Evolutionary conservation across 192 early-diverging fungal genomes (phyloP), one percentile per base, ranked within the genome.

Genomic region (Cetraspora pellucida): DNA sequence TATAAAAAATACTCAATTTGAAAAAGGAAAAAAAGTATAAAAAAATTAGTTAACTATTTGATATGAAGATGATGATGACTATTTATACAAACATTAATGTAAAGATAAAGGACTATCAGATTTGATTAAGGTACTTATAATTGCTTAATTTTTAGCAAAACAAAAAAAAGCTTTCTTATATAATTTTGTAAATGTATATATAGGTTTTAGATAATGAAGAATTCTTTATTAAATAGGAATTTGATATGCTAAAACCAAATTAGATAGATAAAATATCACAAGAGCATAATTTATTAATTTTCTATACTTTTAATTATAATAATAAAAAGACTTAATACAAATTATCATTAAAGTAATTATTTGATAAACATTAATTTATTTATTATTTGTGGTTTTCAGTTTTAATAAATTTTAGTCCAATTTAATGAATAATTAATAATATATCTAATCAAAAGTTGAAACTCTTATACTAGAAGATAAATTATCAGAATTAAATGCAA

Each of bases 371-470:
- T 25, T 23, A 21, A 61, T 61, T 25, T 23, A 6, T 61, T 43
- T 68, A 10, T 43, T 46, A 19, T 69, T 69, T 46, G 30, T 23
- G 27, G 16, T 27, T 64, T 23, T 3, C 30, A 64, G 60, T 64
- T 75, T n/a, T 75, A 75, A 64, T 23, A 30, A 64, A 64, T 31
- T 75, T 21, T 64, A 75, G 60, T 45, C 13, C 74, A 64, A 49
- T 75, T 46, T 75, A 27, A 43, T 75, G 46, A 60, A 75, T 27
- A 46, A 75, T 75, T 46, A n/a, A 64, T 46, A 60, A 75, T 37
- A 25, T 27, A 37, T 75, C 60, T 28, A 25, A 65, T 64, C 74
- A 7, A 49, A 61, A 64, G 2, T 75, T 25, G n/a, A 50, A 28
- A 10, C 6, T 49, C 13, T 63, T 63, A 6, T 75, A 0, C 49